Base-by-base conservation (phyloP, 768 basidiomycete genomes). In the Cyathus striatus region DNA sequence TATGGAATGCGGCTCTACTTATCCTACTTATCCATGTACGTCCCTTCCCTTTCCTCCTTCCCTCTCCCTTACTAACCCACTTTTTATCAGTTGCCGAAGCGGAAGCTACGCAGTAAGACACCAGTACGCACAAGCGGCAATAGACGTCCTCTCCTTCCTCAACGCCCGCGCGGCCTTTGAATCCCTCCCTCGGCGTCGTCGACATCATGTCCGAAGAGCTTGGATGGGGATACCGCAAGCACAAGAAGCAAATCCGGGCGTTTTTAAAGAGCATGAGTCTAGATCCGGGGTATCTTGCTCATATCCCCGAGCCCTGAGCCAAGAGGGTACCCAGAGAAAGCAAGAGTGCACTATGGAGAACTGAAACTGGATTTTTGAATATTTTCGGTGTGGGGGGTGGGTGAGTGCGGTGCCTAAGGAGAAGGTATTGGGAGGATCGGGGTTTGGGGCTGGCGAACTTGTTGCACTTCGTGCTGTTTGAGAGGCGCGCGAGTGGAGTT, bases 111-210 rank as follows among this genome's bases (percentile, higher is more conserved):
- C 93, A 0, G 75, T 85, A 17, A 81, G 81, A 12, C 73, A 91
- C 60, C 95, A 99, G 66, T 97, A 95, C 63, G 95, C 94, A 0
- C 77, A 80, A 45, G 92, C 86, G n/a, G 89, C 93, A 9, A 71
- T 86, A 44, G 95, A 99, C 63, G 87, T 98, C 51, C 81, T 99
- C 22, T 83, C 89, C 6, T 98, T 97, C 78, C 81, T 98, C 51
- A 93, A 96, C 60, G 86, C 83, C 0, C 83, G 85, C 45, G 87
- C 86, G 1, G 85, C 95, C 0, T 75, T 94, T 23, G 80, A 85
- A 22, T 80, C 86, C 0, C 80, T 99, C 40, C 93, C 94, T 2
- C 75, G n/a, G 76, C 23, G 84, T 99, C 38, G 82, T 95, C 47
- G 89, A 90, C 45, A 86, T 96, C 61, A 95, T 97, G 92, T 78